These are phyloP conservation scores for Meyerozyma carpophila DNA, from an alignment of 1,139 yeast genomes.

Conservation along the genomic window DNA sequence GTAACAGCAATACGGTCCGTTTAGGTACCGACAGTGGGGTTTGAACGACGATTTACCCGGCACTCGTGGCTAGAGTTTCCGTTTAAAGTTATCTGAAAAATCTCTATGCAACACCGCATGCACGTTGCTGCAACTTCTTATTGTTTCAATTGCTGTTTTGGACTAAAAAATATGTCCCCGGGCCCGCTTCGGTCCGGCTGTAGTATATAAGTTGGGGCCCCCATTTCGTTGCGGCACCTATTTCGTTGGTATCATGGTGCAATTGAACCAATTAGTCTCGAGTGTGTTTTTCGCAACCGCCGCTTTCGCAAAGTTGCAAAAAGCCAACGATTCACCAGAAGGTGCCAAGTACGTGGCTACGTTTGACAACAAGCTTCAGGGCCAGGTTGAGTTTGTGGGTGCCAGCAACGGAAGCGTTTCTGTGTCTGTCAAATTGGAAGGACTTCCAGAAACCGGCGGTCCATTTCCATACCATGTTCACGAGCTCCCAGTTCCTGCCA, in stretches of 20 bases:
- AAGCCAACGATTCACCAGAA: constrained; percentile 20
- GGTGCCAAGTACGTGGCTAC: constrained; percentile 12
- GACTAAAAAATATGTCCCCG: background rate
- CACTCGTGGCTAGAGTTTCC: background rate
- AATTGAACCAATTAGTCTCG: constrained; percentile 1
- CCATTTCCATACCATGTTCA: constrained; percentile 42
- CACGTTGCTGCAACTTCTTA: background rate
- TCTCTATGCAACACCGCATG: background rate
- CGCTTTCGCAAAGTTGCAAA: constrained; percentile 15
- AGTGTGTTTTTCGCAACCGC: constrained; percentile 13
- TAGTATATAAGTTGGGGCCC: background rate
- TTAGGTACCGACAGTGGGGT: background rate
- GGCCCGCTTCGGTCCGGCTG: background rate
- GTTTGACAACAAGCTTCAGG: constrained; percentile 5
- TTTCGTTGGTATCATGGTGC: background rate
- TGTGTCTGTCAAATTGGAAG: constrained; percentile 25
- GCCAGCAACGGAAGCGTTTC: constrained; percentile 27
- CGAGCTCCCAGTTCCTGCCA: constrained; percentile 29
- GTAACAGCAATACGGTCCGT: background rate
- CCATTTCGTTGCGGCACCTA: background rate
- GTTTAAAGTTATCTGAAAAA: background rate
- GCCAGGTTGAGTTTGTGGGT: constrained; percentile 24
- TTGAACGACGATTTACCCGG: background rate
- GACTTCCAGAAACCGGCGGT: constrained; percentile 33
- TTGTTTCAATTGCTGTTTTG: background rate